phyloP scores from a whole-genome alignment of 2,329 filamentous ascomycete species.

The Fusarium cicatricum region DNA sequence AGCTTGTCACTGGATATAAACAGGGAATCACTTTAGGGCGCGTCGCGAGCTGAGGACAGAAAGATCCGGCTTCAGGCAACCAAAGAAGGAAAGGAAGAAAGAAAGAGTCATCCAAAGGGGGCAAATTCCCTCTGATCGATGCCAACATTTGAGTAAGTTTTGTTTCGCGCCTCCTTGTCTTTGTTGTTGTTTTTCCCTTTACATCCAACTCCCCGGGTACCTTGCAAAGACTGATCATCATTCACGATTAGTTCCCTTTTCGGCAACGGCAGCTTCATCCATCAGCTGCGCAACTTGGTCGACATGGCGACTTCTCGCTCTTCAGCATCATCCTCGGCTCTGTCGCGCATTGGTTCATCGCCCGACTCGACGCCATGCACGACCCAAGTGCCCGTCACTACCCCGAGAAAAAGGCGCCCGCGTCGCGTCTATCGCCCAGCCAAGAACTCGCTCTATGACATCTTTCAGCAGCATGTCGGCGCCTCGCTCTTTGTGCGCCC shows the following conservation, averaged over 20 bases:
- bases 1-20: constrained; percentile 38
- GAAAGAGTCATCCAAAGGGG: constrained; percentile 25
- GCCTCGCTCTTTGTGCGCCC: constrained; percentile 60
- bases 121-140: constrained; percentile 26
- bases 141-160: constrained; percentile 44
- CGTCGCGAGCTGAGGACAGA: constrained; percentile 30
- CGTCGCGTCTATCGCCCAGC: constrained; percentile 52
- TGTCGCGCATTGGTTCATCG: constrained; percentile 23
- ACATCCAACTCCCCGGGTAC: neutral
- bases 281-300: constrained; percentile 43
- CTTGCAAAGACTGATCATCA: constrained; percentile 22
- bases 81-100: constrained; percentile 10
- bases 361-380: constrained; percentile 38
- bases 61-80: constrained; percentile 28
- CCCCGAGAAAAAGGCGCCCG: constrained; percentile 38
- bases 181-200: neutral
- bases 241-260: constrained; percentile 34
- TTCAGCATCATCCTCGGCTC: constrained; percentile 11
- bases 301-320: constrained; percentile 39
- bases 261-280: constrained; percentile 39
- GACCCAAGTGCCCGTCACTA: constrained; percentile 34
- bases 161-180: constrained; percentile 11
- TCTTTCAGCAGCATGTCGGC: constrained; percentile 59
- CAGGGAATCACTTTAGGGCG: constrained; percentile 37
- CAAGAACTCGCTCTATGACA: constrained; percentile 60